Percentiles rank a stretch among this genome's conserved stretches.
Conservation (phyloP, 305 asterid genomes). For the Fraxinus sp. region DNA sequence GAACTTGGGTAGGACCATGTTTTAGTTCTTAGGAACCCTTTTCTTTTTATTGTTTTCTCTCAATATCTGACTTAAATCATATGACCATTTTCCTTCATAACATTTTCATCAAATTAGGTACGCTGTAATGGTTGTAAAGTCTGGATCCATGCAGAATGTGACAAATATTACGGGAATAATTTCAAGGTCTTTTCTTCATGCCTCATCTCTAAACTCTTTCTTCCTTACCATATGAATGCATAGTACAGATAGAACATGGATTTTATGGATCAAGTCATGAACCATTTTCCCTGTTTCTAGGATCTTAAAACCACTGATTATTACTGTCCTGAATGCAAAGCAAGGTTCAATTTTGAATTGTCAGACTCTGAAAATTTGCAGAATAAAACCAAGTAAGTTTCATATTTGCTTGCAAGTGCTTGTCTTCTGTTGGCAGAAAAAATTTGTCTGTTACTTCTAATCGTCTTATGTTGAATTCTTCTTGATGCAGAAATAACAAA, state of each 20-base stretch:
- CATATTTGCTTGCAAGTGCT: constrained; percentile 21
- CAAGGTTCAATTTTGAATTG: constrained; percentile 81
- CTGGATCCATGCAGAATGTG: constrained; percentile 97
- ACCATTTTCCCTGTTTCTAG: constrained; percentile 43
- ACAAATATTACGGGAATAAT: constrained; percentile 55
- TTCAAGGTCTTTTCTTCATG: constrained; percentile 51
- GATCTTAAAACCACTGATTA: constrained; percentile 63
- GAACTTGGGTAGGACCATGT: constrained; percentile 81
- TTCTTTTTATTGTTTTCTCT: constrained; percentile 20
- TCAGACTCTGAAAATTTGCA: constrained; percentile 79
- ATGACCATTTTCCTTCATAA: constrained; percentile 12
- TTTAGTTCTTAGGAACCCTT: constrained; percentile 7
- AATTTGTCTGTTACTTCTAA: constrained; percentile 11
- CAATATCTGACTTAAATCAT: constrained; percentile 19
- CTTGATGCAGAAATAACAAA: constrained; percentile 60
- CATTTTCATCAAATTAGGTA: constrained; percentile 43
- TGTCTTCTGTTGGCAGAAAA: not conserved
- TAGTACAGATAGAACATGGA: constrained; percentile 18
- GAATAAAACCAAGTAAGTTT: constrained; percentile 64
- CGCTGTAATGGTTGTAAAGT: constrained; percentile 94
- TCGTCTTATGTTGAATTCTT: constrained; percentile 18
- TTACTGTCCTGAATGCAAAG: constrained; percentile 97
- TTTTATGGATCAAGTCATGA: constrained; percentile 23
- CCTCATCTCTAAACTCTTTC: constrained; percentile 20
- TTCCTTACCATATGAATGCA: constrained; percentile 12